Percentiles rank a stretch among this genome's conserved stretches.
phyloP scores from a whole-genome alignment of 2,329 filamentous ascomycete species.

The Ophiocordyceps australis region DNA sequence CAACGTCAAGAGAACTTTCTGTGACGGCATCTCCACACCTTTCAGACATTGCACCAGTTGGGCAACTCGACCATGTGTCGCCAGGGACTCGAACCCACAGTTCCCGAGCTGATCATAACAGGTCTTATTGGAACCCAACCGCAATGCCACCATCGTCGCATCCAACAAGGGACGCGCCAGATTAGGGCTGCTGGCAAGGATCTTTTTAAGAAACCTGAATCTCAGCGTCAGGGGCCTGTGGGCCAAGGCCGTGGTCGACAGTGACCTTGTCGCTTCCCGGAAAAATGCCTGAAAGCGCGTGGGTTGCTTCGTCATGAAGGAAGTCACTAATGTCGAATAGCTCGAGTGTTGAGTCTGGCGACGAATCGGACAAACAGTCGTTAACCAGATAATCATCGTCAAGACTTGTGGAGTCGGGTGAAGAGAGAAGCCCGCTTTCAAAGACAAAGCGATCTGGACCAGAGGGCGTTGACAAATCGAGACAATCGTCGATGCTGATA shows the following conservation, averaged over 20 bases:
- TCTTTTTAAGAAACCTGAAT: constrained; percentile 42
- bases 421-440: constrained; percentile 61
- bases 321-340: constrained; percentile 34
- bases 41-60: constrained; percentile 17
- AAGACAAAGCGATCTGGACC: constrained; percentile 57
- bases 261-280: constrained; percentile 30
- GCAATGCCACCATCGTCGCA: constrained; percentile 58
- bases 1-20: constrained; percentile 27
- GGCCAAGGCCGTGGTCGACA: constrained; percentile 32
- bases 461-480: constrained; percentile 50
- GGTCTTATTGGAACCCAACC: constrained; percentile 49
- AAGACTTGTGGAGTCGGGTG: constrained; percentile 47
- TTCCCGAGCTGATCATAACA: constrained; percentile 25
- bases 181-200: constrained; percentile 55
- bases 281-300: constrained; percentile 26
- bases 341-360: constrained; percentile 23
- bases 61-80: constrained; percentile 16
- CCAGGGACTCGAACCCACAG: constrained; percentile 12
- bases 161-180: constrained; percentile 56
- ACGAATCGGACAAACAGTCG: constrained; percentile 29
- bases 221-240: constrained; percentile 37
- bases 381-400: constrained; percentile 49
- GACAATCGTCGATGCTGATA: constrained; percentile 52
- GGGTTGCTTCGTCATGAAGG: constrained; percentile 31
- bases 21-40: constrained; percentile 22